Evolutionary conservation across 2,329 filamentous ascomycete species (phyloP), one percentile per base, ranked within the genome.

Genomic region (Elsinoe perseae): DNA sequence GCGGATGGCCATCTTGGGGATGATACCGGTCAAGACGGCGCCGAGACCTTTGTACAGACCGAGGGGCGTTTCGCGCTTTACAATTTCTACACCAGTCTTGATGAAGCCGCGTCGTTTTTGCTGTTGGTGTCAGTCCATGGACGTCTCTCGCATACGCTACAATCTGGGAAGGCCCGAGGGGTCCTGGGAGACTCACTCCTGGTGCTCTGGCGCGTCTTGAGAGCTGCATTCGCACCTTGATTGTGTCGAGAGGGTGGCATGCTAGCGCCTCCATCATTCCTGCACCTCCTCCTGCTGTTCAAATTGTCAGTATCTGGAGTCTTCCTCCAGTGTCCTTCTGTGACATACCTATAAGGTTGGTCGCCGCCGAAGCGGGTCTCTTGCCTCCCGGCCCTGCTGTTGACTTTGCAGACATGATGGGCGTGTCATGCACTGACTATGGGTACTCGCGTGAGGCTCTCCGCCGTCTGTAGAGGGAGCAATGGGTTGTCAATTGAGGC

Each of bases 151-250:
- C n/a, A n/a, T n/a, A n/a, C n/a, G n/a, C n/a, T n/a, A n/a, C n/a
- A n/a, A n/a, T 50, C 18, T 5, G 32, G 5, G 32, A 14, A 36
- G 32, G 32, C 32, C n/a, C n/a, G 32, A 36, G 5, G 28, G 28
- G 20, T 36, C 53, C 4, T 34, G 28, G 12, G 48, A 61, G 30
- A 76, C 79, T 63, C 70, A 86, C 83, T 59, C 93, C 93, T 57
- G 90, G 90, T 59, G 83, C 81, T 63, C 87, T 82, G 50, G 87
- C 89, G 70, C 93, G 84, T 63, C 86, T 82, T 56, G 93, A 97
- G 59, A 98, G 85, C 76, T 98, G 93, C 95, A 98, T 98, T 65
- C 93, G 90, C 60, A 98, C 93, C 81, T 98, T 96, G 78, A 97
- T 95, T 59, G 91, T 96, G 73, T 96, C 89, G 58, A 97, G 81